Evolutionary conservation across 176 grass and related monocot genomes (phyloP), one percentile per base, ranked within the genome.

Genomic region (Oryza australiensis): DNA sequence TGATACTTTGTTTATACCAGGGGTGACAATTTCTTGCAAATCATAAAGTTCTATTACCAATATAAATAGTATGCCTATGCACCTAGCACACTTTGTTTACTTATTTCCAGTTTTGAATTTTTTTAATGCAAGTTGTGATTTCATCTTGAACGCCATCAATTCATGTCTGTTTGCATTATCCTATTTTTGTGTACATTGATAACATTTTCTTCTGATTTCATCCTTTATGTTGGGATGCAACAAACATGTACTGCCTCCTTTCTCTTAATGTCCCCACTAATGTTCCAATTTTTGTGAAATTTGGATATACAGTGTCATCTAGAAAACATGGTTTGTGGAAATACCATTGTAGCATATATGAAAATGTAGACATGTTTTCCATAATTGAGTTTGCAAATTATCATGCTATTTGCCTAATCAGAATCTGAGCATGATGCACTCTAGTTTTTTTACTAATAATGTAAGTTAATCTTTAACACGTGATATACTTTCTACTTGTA

Each of bases 1-100:
- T 5, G 12, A 71, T 77, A 46, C 5, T 59, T 15, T 74, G 30
- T 81, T 80, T 81, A 9, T 70, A 70, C 82, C 55, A 60, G 20
- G 4, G 16, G 16, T 77, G 33, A 14, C 0, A 49, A 13, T 42
- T 85, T 13, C 4, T 71, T 55, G 26, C 20, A 76, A 33, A 80
- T 9, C 6, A 0, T 70, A 27, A 23, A 53, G 29, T 69, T 40
- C 1, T 23, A 62, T 42, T 49, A 37, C 13, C 5, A 70, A 51
- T 3, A 8, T 75, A 26, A 26, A 23, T 22, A 24, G 24, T 26
- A 30, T 30, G 3, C 12, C 9, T 41, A 60, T n/a, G 20, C 18
- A 60, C 55, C n/a, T 23, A 34, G 0, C 13, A 18, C 13, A 64
- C 6, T 63, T 64, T 70, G n/a, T 80, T 51, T 13, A 5, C 30